These are phyloP conservation scores for Saitoella complicata DNA, from an alignment of 805 yeast species.

Conservation along the genomic window DNA sequence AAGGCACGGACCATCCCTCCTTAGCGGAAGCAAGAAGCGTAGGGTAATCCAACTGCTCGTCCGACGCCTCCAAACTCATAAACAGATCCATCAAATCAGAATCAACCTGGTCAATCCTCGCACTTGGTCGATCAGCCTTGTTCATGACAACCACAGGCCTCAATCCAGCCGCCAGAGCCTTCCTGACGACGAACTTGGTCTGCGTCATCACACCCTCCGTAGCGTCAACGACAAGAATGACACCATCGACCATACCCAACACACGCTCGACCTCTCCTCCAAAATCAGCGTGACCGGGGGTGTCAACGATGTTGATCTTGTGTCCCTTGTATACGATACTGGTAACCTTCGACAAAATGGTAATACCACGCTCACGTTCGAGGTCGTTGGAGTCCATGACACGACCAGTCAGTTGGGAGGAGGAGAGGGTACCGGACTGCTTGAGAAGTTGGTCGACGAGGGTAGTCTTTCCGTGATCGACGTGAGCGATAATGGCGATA, in stretches of 20 bases:
- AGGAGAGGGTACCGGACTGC: slow-evolving; percentile 51
- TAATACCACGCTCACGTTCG: slow-evolving; percentile 83
- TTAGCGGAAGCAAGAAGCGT: too few relatives aligned
- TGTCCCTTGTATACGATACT: slow-evolving; percentile 69
- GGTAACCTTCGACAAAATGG: slow-evolving; percentile 92
- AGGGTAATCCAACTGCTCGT: too few relatives aligned
- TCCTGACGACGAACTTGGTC: slow-evolving; percentile 93
- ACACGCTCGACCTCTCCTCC: slow-evolving; percentile 86
- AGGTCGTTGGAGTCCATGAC: slow-evolving; percentile 83
- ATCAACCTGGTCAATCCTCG: too few relatives aligned
- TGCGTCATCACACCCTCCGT: slow-evolving; percentile 98
- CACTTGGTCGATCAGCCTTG: too few relatives aligned
- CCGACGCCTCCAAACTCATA: too few relatives aligned
- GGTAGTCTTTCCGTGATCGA: slow-evolving; percentile 96
- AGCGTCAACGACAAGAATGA: slow-evolving; percentile 78
- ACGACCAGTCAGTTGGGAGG: slow-evolving; percentile 36
- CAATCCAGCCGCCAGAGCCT: slow-evolving; percentile 29
- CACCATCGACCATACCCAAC: slow-evolving; percentile 81
- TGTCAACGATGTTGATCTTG: slow-evolving; percentile 75
- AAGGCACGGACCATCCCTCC: too few relatives aligned
- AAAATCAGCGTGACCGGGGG: slow-evolving; percentile 97
- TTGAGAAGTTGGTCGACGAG: slow-evolving; percentile 92
- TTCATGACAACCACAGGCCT: too few relatives aligned
- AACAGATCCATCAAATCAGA: too few relatives aligned
- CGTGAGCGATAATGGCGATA: slow-evolving; percentile 92